Conservation (phyloP, 2,329 filamentous ascomycete genomes). For the Curvularia sp. region DNA sequence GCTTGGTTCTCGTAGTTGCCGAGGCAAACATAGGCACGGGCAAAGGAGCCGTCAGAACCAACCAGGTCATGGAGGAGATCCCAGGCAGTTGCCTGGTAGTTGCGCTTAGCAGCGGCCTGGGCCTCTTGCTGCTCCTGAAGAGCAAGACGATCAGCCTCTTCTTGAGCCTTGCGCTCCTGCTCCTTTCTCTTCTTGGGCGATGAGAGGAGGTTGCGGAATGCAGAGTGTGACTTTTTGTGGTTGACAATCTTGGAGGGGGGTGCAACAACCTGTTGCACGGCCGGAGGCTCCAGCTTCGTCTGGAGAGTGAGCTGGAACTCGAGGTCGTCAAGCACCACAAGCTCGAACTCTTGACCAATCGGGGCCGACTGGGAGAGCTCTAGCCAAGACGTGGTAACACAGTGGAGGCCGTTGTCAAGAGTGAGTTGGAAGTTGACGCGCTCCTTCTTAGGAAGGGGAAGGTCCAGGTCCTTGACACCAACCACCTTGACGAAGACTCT, state of each 20-base stretch:
- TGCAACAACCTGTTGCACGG: conserved; percentile 54
- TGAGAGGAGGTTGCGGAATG: conserved; percentile 83
- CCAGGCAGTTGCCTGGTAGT: conserved; percentile 74
- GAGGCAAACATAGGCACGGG: conserved; percentile 88
- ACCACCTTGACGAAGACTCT: conserved; percentile 98
- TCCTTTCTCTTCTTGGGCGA: conserved; percentile 98
- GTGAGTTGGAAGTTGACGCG: conserved; percentile 94
- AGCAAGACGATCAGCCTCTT: conserved; percentile 78
- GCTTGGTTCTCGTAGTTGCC: conserved; percentile 90
- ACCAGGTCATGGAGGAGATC: conserved; percentile 87
- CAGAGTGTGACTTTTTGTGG: conserved; percentile 73
- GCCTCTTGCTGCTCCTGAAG: conserved; percentile 51
- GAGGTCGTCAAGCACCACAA: conserved; percentile 96
- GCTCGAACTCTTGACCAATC: conserved; percentile 97
- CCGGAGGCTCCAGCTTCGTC: conserved; percentile 85
- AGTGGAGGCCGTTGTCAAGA: conserved; percentile 97
- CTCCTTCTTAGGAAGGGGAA: conserved; percentile 87
- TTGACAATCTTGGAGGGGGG: conserved; percentile 69
- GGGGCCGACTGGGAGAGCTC: conserved; percentile 90
- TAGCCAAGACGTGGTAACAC: conserved; percentile 94
- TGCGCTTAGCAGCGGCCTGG: conserved; percentile 60
- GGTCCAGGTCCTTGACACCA: conserved; percentile 92
- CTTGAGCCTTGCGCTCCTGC: conserved; percentile 80
- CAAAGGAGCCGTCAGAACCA: conserved; percentile 92
- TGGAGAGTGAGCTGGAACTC: conserved; percentile 98